These are phyloP conservation scores for Antrodiella citrinella DNA, from an alignment of 768 basidiomycete species.

Conservation along the genomic window DNA sequence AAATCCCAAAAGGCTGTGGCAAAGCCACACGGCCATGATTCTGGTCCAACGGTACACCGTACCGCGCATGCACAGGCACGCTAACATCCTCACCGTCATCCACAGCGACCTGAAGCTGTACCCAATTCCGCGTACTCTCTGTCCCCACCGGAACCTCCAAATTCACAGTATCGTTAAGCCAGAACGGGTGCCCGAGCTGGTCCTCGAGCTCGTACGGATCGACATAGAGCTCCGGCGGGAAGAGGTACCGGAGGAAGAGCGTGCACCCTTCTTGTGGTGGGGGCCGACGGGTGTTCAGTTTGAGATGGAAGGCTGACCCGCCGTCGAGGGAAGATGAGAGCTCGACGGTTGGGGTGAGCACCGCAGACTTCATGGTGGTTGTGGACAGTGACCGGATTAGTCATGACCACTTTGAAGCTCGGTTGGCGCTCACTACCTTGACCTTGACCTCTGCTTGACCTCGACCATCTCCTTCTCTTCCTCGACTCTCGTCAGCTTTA, in stretches of 20 bases:
- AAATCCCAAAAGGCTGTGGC: conserved; percentile 23
- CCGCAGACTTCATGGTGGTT: neutral
- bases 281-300: conserved; percentile 7
- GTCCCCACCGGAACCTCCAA: conserved; percentile 35
- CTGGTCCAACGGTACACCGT: conserved; percentile 22
- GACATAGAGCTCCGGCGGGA: conserved; percentile 34
- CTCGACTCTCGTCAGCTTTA: neutral
- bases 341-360: conserved; percentile 1
- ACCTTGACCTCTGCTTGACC: neutral
- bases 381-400: neutral
- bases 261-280: conserved; percentile 20
- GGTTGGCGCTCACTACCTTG: neutral
- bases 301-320: conserved; percentile 19
- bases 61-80: conserved; percentile 38
- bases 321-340: conserved; percentile 14
- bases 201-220: conserved; percentile 37
- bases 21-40: conserved; percentile 18
- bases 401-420: neutral
- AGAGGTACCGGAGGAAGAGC: conserved; percentile 26
- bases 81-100: conserved; percentile 2
- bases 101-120: conserved; percentile 13
- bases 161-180: conserved; percentile 30
- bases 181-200: conserved; percentile 21
- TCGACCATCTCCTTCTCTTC: neutral
- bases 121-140: conserved; percentile 21